These are phyloP conservation scores for Nakazawaea anatomiae DNA, from an alignment of 805 yeast species.

Conservation along the genomic window DNA sequence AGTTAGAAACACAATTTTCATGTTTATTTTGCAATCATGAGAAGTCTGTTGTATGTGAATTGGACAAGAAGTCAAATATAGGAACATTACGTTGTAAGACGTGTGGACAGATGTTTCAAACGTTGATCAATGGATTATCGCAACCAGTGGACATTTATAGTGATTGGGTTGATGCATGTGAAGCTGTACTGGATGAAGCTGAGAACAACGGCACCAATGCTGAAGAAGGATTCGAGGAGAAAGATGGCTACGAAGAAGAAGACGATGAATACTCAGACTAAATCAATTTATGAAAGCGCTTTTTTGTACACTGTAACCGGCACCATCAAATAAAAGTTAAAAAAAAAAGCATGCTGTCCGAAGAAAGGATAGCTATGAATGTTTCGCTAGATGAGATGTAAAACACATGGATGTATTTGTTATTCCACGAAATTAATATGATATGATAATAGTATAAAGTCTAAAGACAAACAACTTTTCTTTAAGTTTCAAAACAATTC, in stretches of 20 bases:
- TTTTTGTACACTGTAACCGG: too few species aligned
- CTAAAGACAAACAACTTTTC: neutral
- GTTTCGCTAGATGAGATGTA: too few species aligned
- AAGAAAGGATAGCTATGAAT: too few species aligned
- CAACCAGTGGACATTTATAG: slow-evolving; percentile 94
- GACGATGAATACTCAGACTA: slow-evolving; percentile 19
- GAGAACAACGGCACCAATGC: slow-evolving; percentile 28
- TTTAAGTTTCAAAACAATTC: slow-evolving; percentile 11
- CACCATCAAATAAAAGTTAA: too few species aligned
- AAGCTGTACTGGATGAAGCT: slow-evolving; percentile 74
- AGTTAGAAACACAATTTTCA: slow-evolving; percentile 75
- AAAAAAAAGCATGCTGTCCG: too few species aligned
- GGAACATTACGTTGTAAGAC: slow-evolving; percentile 87
- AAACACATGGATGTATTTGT: too few species aligned
- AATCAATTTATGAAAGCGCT: neutral
- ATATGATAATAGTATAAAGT: too few species aligned
- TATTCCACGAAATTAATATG: too few species aligned
- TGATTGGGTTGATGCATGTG: slow-evolving; percentile 98
- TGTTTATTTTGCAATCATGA: slow-evolving; percentile 96
- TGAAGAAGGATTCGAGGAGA: slow-evolving; percentile 27
- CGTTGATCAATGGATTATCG: slow-evolving; percentile 74
- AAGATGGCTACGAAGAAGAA: slow-evolving; percentile 14
- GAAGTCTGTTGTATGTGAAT: slow-evolving; percentile 77
- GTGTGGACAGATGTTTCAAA: slow-evolving; percentile 91
- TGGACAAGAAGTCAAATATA: slow-evolving; percentile 80